Percentiles rank a stretch among this genome's conserved stretches.
phyloP scores from a whole-genome alignment of 352 stramenopile species.

The Globisporangium splendens region DNA sequence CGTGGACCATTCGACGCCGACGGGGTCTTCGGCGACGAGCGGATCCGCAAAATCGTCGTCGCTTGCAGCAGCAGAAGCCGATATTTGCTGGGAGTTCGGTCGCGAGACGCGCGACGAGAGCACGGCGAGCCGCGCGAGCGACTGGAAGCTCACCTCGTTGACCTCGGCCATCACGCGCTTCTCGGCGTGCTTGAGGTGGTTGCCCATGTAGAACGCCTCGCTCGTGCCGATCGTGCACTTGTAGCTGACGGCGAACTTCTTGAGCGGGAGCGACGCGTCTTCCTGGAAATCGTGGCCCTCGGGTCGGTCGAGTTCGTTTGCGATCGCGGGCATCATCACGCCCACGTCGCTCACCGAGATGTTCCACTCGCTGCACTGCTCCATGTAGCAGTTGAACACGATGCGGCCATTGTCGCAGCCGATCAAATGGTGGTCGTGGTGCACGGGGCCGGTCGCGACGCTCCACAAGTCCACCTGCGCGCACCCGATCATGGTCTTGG shows the following conservation, averaged over 20 bases:
- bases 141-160: conserved; percentile 86
- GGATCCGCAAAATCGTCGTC: conserved; percentile 50
- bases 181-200: conserved; percentile 76
- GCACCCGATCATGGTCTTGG: conserved; percentile 73
- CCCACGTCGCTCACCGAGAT: conserved; percentile 86
- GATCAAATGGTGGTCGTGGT: conserved; percentile 85
- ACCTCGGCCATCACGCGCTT: conserved; percentile 76
- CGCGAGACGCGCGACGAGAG: conserved; percentile 78
- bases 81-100: conserved; percentile 54
- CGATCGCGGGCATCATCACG: conserved; percentile 87
- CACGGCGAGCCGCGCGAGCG: conserved; percentile 73
- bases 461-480: conserved; percentile 80
- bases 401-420: conserved; percentile 85
- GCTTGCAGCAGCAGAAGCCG: conserved; percentile 17
- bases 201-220: conserved; percentile 86
- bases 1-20: conserved; percentile 68
- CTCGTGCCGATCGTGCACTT: conserved; percentile 87
- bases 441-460: conserved; percentile 79
- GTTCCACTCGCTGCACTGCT: conserved; percentile 88
- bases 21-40: conserved; percentile 71
- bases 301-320: conserved; percentile 83
- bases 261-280: conserved; percentile 81
- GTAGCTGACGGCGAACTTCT: conserved; percentile 89
- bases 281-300: conserved; percentile 90
- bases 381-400: conserved; percentile 91